Percentiles rank a stretch among this genome's conserved stretches.
phyloP scores from a whole-genome alignment of 2,329 filamentous ascomycete species.

The Tolypocladium album region DNA sequence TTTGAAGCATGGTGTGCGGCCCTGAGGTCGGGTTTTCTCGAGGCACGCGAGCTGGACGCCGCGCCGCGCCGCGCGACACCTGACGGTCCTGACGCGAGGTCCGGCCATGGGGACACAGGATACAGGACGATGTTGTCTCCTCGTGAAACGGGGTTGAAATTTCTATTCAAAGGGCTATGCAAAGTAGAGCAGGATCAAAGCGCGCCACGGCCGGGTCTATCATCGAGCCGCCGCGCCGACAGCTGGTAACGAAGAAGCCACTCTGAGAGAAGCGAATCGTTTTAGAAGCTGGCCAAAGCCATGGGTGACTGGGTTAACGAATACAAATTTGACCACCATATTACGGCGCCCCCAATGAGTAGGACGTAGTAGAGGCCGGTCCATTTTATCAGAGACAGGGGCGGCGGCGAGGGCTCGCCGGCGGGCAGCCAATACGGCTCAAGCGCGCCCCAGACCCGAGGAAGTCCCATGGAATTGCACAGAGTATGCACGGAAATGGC shows the following conservation, averaged over 20 bases:
- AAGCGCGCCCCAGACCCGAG: slow-evolving; percentile 73
- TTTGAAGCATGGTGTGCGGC: slow-evolving; percentile 18
- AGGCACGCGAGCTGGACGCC: not conserved
- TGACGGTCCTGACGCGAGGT: not conserved
- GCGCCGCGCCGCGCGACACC: not conserved
- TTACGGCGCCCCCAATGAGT: slow-evolving; percentile 57
- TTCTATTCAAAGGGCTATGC: not conserved
- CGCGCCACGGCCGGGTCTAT: not conserved
- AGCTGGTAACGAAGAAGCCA: not conserved
- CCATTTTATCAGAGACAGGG: slow-evolving; percentile 36
- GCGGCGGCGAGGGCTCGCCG: slow-evolving; percentile 10
- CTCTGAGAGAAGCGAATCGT: not conserved
- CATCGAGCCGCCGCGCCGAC: not conserved
- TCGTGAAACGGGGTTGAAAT: not conserved
- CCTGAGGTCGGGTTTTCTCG: not conserved
- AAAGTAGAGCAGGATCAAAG: not conserved
- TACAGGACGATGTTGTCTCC: not conserved
- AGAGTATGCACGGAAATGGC: slow-evolving; percentile 73
- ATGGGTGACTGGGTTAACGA: slow-evolving; percentile 48
- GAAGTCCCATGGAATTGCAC: slow-evolving; percentile 88
- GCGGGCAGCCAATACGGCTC: slow-evolving; percentile 35
- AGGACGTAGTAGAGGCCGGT: slow-evolving; percentile 71
- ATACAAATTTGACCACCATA: slow-evolving; percentile 65
- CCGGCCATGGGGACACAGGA: not conserved
- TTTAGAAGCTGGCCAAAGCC: slow-evolving; percentile 17